Evolutionary conservation across 306 rosid species (phyloP).

Genomic region (Cucurbita pepo): DNA sequence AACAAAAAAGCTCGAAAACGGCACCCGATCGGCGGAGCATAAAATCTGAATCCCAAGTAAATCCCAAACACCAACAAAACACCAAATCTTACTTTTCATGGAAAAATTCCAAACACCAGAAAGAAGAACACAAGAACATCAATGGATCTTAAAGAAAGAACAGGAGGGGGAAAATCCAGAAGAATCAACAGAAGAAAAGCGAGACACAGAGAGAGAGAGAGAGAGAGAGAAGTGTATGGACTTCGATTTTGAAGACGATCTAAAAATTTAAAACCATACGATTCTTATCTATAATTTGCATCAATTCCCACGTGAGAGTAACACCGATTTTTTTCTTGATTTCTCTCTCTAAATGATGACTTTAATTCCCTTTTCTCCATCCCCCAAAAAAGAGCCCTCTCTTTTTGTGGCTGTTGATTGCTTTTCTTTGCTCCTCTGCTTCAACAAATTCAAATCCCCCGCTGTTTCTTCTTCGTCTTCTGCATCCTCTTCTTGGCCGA

Average conservation of each 20-base stretch:
- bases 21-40: slow-evolving; percentile 21
- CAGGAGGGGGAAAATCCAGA: slow-evolving; percentile 5
- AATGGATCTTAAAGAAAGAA: neutral
- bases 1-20: slow-evolving; percentile 28
- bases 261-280: slow-evolving; percentile 15
- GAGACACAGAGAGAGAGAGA: neutral
- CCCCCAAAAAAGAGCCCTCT: slow-evolving; percentile 4
- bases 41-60: slow-evolving; percentile 37
- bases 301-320: slow-evolving; percentile 42
- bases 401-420: slow-evolving; percentile 8
- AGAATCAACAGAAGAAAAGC: neutral
- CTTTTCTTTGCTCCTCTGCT: slow-evolving; percentile 5
- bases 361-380: neutral
- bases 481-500: slow-evolving; percentile 3
- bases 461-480: neutral
- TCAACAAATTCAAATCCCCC: slow-evolving; percentile 1
- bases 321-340: slow-evolving; percentile 5
- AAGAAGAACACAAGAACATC: neutral
- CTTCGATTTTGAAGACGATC: slow-evolving; percentile 12
- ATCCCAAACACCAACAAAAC: slow-evolving; percentile 7
- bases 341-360: slow-evolving; percentile 20
- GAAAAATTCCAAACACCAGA: neutral
- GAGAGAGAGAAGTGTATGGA: neutral
- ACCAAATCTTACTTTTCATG: slow-evolving; percentile 7
- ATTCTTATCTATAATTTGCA: slow-evolving; percentile 27